Evolutionary conservation across 1,139 yeast species (phyloP), one percentile per base, ranked within the genome.

Genomic region (Tardiomyces digboiensis): DNA sequence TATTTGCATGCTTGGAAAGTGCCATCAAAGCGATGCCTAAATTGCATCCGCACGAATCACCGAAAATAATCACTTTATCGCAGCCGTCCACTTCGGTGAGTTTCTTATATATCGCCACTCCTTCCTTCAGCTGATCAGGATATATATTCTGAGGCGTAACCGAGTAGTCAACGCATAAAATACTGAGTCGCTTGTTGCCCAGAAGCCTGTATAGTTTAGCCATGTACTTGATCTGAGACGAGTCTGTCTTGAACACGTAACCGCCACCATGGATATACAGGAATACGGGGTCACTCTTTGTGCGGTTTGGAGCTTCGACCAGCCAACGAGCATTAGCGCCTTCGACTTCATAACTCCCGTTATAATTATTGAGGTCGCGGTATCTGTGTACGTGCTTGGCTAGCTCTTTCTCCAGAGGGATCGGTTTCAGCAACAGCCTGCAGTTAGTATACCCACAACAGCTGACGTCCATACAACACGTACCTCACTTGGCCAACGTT

Each of bases 31-130:
- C 33, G 33, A 26, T 26, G 7, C 65, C 59, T 51, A 71, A 55
- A 52, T 72, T 72, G 2, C 64, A 73, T 13, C 78, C 78, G 22
- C 74, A 72, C 2, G 77, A 72, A 50, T 72, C 78, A 7, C 76
- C 78, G 38, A 69, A 46, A 4, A 72, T 49, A 20, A 61, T 60
- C 42, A 73, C 60, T 39, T 66, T 62, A 6, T 52, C 49, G 42
- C 49, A 46, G 43, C 60, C 64, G 12, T 22, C 10, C 16, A 5
- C 33, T 5, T 26, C 33, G 12, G 33, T 26, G 16, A 26, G 10
- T 33, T 46, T 43, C 22, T 41, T 14, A 39, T 49, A 50, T 19
- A 44, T 42, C 1, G 49, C 47, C 22, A 44, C 18, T 2, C 51
- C 52, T 41, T 51, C 53, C 19, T 51, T 13, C 12, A 48, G 39